These are phyloP conservation scores for Boeremia lycopersici DNA, from an alignment of 2,329 filamentous ascomycete species.

Conservation along the genomic window DNA sequence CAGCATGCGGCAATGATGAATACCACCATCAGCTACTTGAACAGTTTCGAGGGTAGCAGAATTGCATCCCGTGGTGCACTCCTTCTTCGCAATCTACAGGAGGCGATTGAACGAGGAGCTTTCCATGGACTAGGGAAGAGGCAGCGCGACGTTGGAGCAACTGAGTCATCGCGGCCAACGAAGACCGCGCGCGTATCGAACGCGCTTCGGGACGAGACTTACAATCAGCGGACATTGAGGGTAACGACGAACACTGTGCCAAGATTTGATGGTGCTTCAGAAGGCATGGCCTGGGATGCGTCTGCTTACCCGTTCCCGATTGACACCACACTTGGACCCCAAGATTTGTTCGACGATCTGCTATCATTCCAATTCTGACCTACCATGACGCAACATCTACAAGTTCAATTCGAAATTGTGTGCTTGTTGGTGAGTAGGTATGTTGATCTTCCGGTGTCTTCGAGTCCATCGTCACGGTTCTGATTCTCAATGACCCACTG, in stretches of 20 bases:
- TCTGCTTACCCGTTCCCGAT: background rate
- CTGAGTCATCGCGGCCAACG: background rate
- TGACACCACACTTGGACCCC: constrained; percentile 17
- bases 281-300: background rate
- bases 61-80: constrained; percentile 24
- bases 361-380: constrained; percentile 10
- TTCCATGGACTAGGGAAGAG: background rate
- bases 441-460: too few relatives aligned
- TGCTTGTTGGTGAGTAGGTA: too few relatives aligned
- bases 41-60: constrained; percentile 10
- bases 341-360: constrained; percentile 19
- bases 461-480: too few relatives aligned
- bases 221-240: background rate
- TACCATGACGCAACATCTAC: too few relatives aligned
- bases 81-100: constrained; percentile 14
- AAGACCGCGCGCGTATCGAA: background rate
- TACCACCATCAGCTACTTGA: constrained; percentile 17
- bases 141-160: background rate
- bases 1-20: constrained; percentile 14
- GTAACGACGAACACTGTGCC: background rate
- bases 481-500: background rate
- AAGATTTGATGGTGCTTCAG: too few relatives aligned
- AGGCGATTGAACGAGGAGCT: constrained; percentile 11
- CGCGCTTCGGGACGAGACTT: too few relatives aligned
- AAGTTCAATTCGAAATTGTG: too few relatives aligned